phyloP scores from a whole-genome alignment of 805 yeast genomes.

The Spathaspora gorwiae region DNA sequence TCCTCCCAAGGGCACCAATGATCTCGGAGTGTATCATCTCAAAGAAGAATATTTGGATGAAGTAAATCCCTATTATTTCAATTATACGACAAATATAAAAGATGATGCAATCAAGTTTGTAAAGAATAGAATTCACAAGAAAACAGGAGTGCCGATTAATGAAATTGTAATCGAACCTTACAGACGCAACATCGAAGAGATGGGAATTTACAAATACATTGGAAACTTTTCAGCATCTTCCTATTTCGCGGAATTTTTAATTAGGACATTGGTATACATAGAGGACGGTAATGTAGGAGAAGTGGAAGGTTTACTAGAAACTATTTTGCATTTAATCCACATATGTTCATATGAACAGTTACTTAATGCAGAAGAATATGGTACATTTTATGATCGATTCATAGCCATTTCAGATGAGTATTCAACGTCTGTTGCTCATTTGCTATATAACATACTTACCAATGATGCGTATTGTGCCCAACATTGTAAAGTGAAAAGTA shows the following conservation, averaged over 20 bases:
- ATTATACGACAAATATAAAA: slow-evolving; percentile 69
- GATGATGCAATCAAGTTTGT: slow-evolving; percentile 75
- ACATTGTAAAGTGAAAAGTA: slow-evolving; percentile 55
- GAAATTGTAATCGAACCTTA: slow-evolving; percentile 57
- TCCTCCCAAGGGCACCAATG: slow-evolving; percentile 31
- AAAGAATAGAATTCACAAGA: slow-evolving; percentile 45
- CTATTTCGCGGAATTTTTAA: slow-evolving; percentile 51
- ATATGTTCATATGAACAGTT: slow-evolving; percentile 38
- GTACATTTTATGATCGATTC: slow-evolving; percentile 26
- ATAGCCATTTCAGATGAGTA: slow-evolving; percentile 26
- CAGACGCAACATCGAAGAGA: slow-evolving; percentile 19
- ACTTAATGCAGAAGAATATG: slow-evolving; percentile 24
- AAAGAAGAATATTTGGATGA: slow-evolving; percentile 31
- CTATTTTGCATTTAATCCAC: slow-evolving; percentile 65
- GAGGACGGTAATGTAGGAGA: slow-evolving; percentile 32
- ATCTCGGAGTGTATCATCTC: slow-evolving; percentile 32
- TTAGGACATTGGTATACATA: slow-evolving; percentile 43
- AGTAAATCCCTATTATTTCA: slow-evolving; percentile 68
- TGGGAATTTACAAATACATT: slow-evolving; percentile 40
- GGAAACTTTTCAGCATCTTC: slow-evolving; percentile 50
- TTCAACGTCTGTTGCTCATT: slow-evolving; percentile 34
- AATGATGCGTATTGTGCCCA: slow-evolving; percentile 37
- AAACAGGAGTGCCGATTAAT: slow-evolving; percentile 32
- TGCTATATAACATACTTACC: slow-evolving; percentile 34
- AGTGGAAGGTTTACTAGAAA: slow-evolving; percentile 53